Percentiles rank a stretch among this genome's conserved stretches.
Conservation (phyloP, 441 rosid genomes). For the Populus tomentosa region DNA sequence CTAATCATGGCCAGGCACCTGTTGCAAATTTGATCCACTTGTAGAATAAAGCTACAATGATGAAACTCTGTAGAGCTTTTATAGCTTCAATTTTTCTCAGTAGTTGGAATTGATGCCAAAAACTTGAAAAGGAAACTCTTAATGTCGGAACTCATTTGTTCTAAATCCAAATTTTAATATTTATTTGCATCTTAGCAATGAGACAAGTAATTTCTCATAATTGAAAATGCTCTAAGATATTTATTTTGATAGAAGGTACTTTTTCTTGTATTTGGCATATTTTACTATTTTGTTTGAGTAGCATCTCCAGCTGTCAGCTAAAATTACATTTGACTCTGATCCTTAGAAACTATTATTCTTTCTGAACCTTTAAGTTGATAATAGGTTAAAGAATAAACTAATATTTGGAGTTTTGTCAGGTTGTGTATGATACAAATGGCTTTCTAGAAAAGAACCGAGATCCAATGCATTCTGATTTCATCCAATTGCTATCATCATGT, state of each 20-base stretch:
- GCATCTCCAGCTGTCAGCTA: not conserved
- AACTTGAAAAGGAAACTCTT: not conserved
- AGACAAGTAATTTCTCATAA: not conserved
- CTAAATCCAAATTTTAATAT: not conserved
- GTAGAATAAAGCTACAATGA: not conserved
- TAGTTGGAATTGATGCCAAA: not conserved
- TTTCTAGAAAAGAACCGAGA: constrained; percentile 94
- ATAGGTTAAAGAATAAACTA: constrained; percentile 5
- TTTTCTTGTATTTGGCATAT: not conserved
- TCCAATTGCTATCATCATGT: constrained; percentile 67
- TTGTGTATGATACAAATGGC: constrained; percentile 80
- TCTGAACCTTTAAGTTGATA: not conserved
- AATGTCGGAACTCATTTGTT: not conserved
- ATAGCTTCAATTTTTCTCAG: not conserved
- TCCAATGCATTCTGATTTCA: constrained; percentile 55
- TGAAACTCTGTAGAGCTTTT: not conserved
- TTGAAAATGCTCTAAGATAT: not conserved
- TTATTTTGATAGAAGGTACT: not conserved
- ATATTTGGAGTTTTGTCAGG: constrained; percentile 41
- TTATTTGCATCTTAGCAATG: not conserved
- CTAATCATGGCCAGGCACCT: not conserved
- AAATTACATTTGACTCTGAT: not conserved
- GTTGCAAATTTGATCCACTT: not conserved
- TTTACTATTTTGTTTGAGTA: not conserved
- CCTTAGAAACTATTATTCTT: not conserved